Percentiles rank a stretch among this genome's conserved stretches.
phyloP scores from a whole-genome alignment of 257 asterid genomes.

The Buddleja alternifolia region DNA sequence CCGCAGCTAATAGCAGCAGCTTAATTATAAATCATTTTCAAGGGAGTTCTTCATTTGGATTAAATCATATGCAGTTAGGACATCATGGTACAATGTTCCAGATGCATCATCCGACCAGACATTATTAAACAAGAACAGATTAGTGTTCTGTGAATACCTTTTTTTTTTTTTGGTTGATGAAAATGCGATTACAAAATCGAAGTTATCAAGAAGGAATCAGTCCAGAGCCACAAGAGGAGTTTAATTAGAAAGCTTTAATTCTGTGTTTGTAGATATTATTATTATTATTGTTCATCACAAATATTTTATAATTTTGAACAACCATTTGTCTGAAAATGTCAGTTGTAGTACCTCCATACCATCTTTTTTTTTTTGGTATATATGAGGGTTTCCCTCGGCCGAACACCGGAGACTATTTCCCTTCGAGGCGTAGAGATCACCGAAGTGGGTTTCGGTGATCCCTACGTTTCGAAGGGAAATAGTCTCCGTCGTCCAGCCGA shows the following conservation, averaged over 20 bases:
- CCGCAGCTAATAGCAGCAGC: conserved; percentile 29
- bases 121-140: conserved; percentile 16
- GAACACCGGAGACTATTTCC: no score
- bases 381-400: no score
- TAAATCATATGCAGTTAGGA: conserved; percentile 45
- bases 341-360: conserved; percentile 20
- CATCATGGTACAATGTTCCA: conserved; percentile 47
- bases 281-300: conserved; percentile 25
- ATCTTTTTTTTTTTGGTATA: no score
- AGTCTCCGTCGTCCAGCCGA: no score
- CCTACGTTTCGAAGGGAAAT: no score
- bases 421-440: no score
- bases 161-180: background rate
- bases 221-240: conserved; percentile 3
- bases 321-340: conserved; percentile 17
- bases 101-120: conserved; percentile 43
- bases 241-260: conserved; percentile 18
- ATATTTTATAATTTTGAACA: conserved; percentile 31
- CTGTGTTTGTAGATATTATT: conserved; percentile 31
- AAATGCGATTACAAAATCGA: background rate
- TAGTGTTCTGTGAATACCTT: conserved; percentile 1
- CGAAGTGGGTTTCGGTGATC: no score
- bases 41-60: conserved; percentile 33
- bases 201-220: conserved; percentile 8
- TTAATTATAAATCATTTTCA: conserved; percentile 35